phyloP scores from a whole-genome alignment of 305 asterid species.

The Fraxinus ornus region DNA sequence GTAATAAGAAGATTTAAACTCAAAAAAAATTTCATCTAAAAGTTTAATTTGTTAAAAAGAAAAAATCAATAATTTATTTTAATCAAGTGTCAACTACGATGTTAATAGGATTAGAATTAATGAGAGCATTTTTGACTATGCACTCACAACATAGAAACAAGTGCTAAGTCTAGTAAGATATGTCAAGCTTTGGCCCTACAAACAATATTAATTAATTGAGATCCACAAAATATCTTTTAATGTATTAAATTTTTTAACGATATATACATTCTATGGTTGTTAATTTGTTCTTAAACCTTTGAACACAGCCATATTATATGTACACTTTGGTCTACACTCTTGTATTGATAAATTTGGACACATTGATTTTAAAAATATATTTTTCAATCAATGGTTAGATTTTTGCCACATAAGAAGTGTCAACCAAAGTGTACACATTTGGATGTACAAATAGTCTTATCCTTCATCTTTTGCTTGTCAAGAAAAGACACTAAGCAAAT shows the following conservation, averaged over 20 bases:
- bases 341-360: too few species aligned
- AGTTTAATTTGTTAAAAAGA: neutral
- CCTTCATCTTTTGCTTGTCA: slow-evolving; percentile 21
- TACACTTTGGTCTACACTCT: too few species aligned
- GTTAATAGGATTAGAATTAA: slow-evolving; percentile 9
- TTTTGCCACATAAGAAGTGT: too few species aligned
- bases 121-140: slow-evolving; percentile 36
- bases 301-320: neutral
- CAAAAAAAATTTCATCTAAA: neutral
- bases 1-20: neutral
- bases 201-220: slow-evolving; percentile 13
- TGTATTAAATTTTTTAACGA: too few species aligned
- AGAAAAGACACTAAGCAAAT: slow-evolving; percentile 30
- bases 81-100: neutral
- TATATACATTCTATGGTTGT: neutral
- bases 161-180: slow-evolving; percentile 40
- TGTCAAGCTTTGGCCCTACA: slow-evolving; percentile 31
- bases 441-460: too few species aligned
- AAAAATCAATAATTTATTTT: neutral
- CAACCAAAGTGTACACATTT: too few species aligned
- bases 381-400: too few species aligned
- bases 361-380: too few species aligned
- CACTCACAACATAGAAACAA: slow-evolving; percentile 14
- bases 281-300: neutral
- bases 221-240: too few species aligned